Evolutionary conservation across 352 stramenopile species (phyloP).

Genomic region (Globisporangium cylindrosporum): DNA sequence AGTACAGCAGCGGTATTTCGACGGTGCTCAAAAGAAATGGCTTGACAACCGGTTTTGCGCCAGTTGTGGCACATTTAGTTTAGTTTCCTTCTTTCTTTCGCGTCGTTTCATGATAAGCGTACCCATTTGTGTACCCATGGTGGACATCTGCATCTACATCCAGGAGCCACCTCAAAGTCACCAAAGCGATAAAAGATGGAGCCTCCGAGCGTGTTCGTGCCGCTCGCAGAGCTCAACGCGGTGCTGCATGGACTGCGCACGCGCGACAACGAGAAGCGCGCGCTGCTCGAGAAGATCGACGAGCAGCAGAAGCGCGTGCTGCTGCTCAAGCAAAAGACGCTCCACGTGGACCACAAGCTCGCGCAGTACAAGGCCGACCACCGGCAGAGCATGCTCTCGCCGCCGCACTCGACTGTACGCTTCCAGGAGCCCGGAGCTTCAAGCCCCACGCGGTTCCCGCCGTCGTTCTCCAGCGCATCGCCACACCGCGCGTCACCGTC

Average conservation of each 20-base stretch:
- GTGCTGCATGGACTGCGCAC: conserved; percentile 33
- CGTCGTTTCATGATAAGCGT: conserved; percentile 5
- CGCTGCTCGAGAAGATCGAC: conserved; percentile 31
- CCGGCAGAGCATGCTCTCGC: conserved; percentile 30
- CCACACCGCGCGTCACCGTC: neutral
- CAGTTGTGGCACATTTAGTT: too few species aligned
- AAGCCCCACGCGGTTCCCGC: neutral
- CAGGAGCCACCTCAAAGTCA: neutral
- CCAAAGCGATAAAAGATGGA: neutral
- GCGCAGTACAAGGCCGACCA: conserved; percentile 47
- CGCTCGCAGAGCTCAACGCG: conserved; percentile 34
- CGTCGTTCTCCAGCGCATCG: conserved; percentile 17
- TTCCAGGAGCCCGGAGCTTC: neutral
- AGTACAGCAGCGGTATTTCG: too few species aligned
- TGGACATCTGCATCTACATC: neutral
- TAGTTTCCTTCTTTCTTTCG: neutral
- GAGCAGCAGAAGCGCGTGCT: conserved; percentile 35
- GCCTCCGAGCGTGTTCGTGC: conserved; percentile 34
- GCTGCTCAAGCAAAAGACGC: conserved; percentile 34
- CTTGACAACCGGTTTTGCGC: too few species aligned
- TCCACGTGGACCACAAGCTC: conserved; percentile 44
- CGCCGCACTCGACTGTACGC: neutral
- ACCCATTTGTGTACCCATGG: neutral
- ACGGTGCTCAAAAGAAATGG: too few species aligned
- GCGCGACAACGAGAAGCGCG: conserved; percentile 39